Percentiles rank a stretch among this genome's conserved stretches.
Conservation (phyloP, 177 flowering plant genomes). For the Telopea speciosissima region DNA sequence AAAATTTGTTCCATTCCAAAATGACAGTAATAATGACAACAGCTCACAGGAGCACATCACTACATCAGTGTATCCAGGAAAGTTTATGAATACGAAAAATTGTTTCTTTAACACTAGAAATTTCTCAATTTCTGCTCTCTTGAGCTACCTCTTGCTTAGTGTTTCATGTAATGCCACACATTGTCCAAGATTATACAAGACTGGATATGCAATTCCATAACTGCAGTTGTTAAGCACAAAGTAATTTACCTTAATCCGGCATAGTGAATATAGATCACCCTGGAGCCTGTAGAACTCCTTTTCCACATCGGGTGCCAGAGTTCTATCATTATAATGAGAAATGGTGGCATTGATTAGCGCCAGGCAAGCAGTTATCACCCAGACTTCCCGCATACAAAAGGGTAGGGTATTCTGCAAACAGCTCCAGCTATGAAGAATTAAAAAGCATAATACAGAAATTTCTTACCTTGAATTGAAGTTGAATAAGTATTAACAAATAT, state of each 20-base stretch:
- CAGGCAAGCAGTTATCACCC: conserved; percentile 92
- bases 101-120: background rate
- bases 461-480: background rate
- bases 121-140: background rate
- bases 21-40: background rate
- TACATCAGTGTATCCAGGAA: background rate
- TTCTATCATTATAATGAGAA: conserved; percentile 54
- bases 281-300: conserved; percentile 88
- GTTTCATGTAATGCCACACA: no score
- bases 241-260: conserved; percentile 72
- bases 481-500: background rate
- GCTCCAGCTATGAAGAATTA: conserved; percentile 7
- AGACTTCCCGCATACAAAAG: conserved; percentile 91
- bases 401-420: conserved; percentile 62
- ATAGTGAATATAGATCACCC: conserved; percentile 85
- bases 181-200: background rate
- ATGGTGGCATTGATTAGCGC: conserved; percentile 59
- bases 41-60: background rate
- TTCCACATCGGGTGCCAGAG: conserved; percentile 63
- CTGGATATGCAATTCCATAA: background rate
- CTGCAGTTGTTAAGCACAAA: background rate
- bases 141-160: no score
- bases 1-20: background rate
- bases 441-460: background rate
- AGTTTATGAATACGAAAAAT: background rate